Percentiles rank a stretch among this genome's conserved stretches.
These are phyloP conservation scores for Synchytrium microbalum DNA, from an alignment of 371 early-diverging fungal species.

Conservation along the genomic window DNA sequence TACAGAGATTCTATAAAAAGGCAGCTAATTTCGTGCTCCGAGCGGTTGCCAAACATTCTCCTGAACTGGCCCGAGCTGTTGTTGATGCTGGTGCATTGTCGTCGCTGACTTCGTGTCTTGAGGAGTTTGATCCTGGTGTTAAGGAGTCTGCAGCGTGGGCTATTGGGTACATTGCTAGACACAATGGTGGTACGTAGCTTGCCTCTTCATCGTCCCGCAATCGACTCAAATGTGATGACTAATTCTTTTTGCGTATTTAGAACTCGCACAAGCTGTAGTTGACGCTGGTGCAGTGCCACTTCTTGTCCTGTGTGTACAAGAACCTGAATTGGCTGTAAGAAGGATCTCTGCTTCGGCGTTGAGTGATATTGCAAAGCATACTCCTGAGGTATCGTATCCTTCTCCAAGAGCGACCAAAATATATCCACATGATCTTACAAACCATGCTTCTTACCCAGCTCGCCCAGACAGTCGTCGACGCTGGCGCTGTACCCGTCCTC, in stretches of 20 bases:
- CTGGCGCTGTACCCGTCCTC: conserved; percentile 38
- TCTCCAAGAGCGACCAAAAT: conserved; percentile 5
- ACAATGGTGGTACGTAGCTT: conserved; percentile 41
- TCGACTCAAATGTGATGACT: no score
- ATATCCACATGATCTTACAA: no score
- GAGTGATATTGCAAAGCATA: conserved; percentile 44
- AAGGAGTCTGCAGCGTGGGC: conserved; percentile 51
- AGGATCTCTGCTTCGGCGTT: conserved; percentile 48
- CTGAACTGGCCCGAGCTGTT: conserved; percentile 41
- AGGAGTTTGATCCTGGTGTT: conserved; percentile 52
- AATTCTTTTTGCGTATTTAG: conserved; percentile 15
- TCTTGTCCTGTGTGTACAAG: conserved; percentile 47
- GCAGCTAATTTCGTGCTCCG: conserved; percentile 48
- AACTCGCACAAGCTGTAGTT: conserved; percentile 44
- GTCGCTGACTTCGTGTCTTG: conserved; percentile 41
- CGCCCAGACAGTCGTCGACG: conserved; percentile 45
- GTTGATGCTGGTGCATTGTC: conserved; percentile 44
- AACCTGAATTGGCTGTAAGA: conserved; percentile 41
- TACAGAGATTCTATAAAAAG: conserved; percentile 47
- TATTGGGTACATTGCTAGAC: conserved; percentile 48
- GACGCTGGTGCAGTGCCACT: conserved; percentile 47
- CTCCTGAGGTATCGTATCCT: conserved; percentile 41
- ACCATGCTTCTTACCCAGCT: no score
- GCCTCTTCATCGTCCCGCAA: no score
- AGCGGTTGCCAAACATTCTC: conserved; percentile 46